phyloP scores from a whole-genome alignment of 495 filamentous ascomycete species.

The Lepraria neglecta region DNA sequence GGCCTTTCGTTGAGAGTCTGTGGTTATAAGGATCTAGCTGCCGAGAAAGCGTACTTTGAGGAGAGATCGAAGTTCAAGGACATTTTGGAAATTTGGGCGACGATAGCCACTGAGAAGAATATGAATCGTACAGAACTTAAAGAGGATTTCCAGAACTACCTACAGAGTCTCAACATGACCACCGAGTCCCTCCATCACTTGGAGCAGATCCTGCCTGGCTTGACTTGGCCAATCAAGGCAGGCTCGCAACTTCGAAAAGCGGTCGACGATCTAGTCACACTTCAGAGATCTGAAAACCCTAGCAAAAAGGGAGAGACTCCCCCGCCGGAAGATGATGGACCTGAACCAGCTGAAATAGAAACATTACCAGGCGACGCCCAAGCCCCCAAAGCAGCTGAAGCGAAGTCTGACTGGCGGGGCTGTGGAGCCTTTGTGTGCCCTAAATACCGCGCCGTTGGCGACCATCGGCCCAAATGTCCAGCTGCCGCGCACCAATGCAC shows the following conservation, averaged over 20 bases:
- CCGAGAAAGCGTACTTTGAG: conserved; percentile 38
- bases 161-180: no score
- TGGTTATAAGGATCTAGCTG: conserved; percentile 51
- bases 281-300: conserved; percentile 13
- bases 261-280: no score
- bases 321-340: neutral
- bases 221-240: no score
- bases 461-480: conserved; percentile 46
- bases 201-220: no score
- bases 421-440: conserved; percentile 55
- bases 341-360: conserved; percentile 28
- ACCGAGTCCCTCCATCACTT: no score
- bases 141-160: neutral
- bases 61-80: conserved; percentile 8
- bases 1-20: conserved; percentile 54
- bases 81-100: neutral
- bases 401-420: conserved; percentile 46
- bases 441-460: conserved; percentile 43
- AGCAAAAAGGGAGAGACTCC: neutral
- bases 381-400: conserved; percentile 28
- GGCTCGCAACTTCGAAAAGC: no score
- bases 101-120: neutral
- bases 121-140: neutral
- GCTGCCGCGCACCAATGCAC: conserved; percentile 48
- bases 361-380: neutral